Evolutionary conservation across 768 basidiomycete genomes (phyloP).

Genomic region (Rhodotorula kratochvilovae): DNA sequence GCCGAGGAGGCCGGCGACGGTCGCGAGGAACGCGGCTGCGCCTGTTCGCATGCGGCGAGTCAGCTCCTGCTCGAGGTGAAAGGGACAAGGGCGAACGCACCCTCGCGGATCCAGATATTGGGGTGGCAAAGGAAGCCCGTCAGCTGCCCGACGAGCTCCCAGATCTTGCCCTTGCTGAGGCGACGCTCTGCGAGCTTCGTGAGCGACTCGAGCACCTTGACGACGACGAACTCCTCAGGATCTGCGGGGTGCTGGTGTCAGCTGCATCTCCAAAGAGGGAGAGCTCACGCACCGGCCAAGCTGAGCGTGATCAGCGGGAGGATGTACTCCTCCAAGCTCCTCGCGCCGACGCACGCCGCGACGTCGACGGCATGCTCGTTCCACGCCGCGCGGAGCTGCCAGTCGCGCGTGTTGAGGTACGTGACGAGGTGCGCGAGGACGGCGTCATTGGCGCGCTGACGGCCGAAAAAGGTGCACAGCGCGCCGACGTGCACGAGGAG

Average conservation of each 20-base stretch:
- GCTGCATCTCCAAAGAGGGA: background rate
- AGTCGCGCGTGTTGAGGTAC: slow-evolving; percentile 73
- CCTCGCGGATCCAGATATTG: slow-evolving; percentile 91
- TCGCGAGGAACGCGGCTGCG: slow-evolving; percentile 79
- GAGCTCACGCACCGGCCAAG: slow-evolving; percentile 64
- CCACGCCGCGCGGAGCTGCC: slow-evolving; percentile 83
- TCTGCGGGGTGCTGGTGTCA: slow-evolving; percentile 54
- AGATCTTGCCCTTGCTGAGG: slow-evolving; percentile 85
- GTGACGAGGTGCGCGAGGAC: slow-evolving; percentile 82
- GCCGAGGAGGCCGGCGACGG: slow-evolving; percentile 75
- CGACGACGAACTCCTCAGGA: slow-evolving; percentile 89
- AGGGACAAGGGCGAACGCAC: slow-evolving; percentile 48
- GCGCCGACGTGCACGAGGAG: slow-evolving; percentile 79
- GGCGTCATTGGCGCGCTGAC: slow-evolving; percentile 90
- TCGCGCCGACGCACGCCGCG: slow-evolving; percentile 83
- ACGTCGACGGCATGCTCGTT: slow-evolving; percentile 95
- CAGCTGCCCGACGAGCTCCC: slow-evolving; percentile 88
- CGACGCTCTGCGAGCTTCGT: slow-evolving; percentile 85
- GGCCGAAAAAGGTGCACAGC: slow-evolving; percentile 86
- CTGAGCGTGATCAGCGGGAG: slow-evolving; percentile 95
- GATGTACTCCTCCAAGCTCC: slow-evolving; percentile 92
- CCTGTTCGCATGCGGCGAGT: slow-evolving; percentile 51
- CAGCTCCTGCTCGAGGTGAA: background rate
- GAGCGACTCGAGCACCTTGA: slow-evolving; percentile 77
- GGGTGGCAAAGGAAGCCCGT: slow-evolving; percentile 91